phyloP scores from a whole-genome alignment of 331 rosid species.

The Erythrophleum ivorense region DNA sequence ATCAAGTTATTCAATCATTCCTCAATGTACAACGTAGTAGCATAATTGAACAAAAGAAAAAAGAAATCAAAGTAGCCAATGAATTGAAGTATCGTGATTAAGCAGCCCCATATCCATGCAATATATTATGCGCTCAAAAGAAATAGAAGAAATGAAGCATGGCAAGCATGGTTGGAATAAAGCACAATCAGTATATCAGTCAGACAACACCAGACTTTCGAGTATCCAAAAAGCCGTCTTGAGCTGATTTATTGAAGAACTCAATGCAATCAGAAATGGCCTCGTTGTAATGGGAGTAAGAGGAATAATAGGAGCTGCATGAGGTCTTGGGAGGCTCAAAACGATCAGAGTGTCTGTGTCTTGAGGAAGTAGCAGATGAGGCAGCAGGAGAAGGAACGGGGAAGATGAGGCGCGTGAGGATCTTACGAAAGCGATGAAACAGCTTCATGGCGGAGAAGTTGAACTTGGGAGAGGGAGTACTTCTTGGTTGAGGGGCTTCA shows the following conservation, averaged over 20 bases:
- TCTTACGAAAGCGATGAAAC: conserved; percentile 74
- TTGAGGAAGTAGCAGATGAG: conserved; percentile 38
- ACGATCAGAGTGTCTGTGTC: conserved; percentile 48
- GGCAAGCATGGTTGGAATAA: conserved; percentile 3
- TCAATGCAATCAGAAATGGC: conserved; percentile 93
- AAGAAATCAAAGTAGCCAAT: background rate
- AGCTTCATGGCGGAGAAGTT: conserved; percentile 83
- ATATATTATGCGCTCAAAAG: background rate
- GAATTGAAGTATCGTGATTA: background rate
- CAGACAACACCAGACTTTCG: conserved; percentile 65
- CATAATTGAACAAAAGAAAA: background rate
- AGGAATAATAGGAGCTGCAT: conserved; percentile 84
- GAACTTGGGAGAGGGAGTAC: conserved; percentile 34
- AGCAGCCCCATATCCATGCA: conserved; percentile 18
- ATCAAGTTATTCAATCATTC: background rate
- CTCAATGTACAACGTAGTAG: background rate
- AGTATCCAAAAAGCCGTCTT: conserved; percentile 59
- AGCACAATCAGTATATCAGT: background rate
- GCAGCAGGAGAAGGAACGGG: conserved; percentile 53
- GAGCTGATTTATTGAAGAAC: conserved; percentile 87
- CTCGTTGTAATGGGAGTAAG: conserved; percentile 85
- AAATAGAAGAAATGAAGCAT: background rate
- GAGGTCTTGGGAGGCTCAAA: conserved; percentile 95
- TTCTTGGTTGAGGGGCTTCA: background rate
- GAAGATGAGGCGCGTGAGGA: conserved; percentile 66